Evolutionary conservation across 148 eudicot genomes (phyloP).

Genomic region (Fallopia convolvulus): DNA sequence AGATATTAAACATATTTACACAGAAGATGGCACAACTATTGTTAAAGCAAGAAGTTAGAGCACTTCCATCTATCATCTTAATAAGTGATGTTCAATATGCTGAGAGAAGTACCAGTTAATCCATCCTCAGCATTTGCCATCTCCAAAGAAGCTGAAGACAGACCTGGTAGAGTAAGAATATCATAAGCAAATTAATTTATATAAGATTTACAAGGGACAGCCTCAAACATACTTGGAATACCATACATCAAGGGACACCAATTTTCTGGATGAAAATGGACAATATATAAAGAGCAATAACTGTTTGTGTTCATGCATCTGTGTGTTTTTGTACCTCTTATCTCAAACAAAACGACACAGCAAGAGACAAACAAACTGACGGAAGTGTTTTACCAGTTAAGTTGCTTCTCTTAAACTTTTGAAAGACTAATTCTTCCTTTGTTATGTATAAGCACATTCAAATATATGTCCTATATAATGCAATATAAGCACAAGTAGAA

Average conservation of each 20-base stretch:
- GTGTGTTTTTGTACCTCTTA: background rate
- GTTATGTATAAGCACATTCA: background rate
- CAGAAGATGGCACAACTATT: background rate
- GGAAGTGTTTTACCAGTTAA: too few relatives aligned
- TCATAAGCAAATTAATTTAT: slow-evolving; percentile 1
- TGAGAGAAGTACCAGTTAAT: slow-evolving; percentile 31
- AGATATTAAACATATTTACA: background rate
- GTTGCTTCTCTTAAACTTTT: background rate
- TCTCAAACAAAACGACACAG: background rate
- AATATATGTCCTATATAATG: background rate
- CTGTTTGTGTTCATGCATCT: background rate
- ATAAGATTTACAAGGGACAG: background rate
- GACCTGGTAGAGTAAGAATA: slow-evolving; percentile 34
- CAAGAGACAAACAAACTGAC: background rate
- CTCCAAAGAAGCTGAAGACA: slow-evolving; percentile 93
- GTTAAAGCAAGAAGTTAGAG: background rate
- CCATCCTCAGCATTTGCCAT: slow-evolving; percentile 58
- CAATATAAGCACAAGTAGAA: background rate
- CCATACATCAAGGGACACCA: background rate
- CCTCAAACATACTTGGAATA: background rate
- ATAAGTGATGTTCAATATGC: background rate
- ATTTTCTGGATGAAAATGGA: background rate
- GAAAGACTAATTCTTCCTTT: background rate
- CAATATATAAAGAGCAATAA: background rate
- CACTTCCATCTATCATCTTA: background rate